Percentiles rank a stretch among this genome's conserved stretches.
phyloP scores from a whole-genome alignment of 192 early-diverging fungal genomes.

The Coemansia pectinata region DNA sequence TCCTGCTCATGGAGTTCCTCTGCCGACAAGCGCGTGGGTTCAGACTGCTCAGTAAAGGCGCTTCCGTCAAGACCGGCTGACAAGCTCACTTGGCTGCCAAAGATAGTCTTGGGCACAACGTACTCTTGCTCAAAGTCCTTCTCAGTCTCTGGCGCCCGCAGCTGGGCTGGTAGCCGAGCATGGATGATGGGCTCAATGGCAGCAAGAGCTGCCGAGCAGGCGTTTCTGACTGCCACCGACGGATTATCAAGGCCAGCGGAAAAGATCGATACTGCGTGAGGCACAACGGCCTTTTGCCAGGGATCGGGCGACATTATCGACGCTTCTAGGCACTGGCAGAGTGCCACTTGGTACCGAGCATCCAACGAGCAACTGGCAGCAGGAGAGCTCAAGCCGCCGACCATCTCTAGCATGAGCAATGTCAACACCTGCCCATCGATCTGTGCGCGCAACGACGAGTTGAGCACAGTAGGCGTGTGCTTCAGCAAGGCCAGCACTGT shows the following conservation, averaged over 20 bases:
- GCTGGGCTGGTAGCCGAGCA: constrained; percentile 45
- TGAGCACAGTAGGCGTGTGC: constrained; percentile 30
- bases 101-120: constrained; percentile 15
- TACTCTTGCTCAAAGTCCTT: constrained; percentile 16
- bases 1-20: background rate
- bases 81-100: constrained; percentile 13
- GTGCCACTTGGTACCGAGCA: constrained; percentile 14
- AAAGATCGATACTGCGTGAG: constrained; percentile 39
- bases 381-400: constrained; percentile 25
- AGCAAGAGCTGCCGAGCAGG: constrained; percentile 19
- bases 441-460: constrained; percentile 25
- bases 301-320: constrained; percentile 50
- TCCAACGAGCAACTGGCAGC: constrained; percentile 32
- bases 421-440: constrained; percentile 42
- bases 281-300: constrained; percentile 48
- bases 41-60: background rate
- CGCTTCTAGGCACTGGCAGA: constrained; percentile 40
- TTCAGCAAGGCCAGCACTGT: constrained; percentile 22
- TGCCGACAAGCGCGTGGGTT: background rate
- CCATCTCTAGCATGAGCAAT: constrained; percentile 32
- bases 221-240: constrained; percentile 20
- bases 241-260: constrained; percentile 27
- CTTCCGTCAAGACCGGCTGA: constrained; percentile 16
- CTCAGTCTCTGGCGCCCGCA: constrained; percentile 40
- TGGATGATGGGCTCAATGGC: constrained; percentile 46